Base-by-base conservation (phyloP, 306 rosid species). In the Mucuna pruriens region DNA sequence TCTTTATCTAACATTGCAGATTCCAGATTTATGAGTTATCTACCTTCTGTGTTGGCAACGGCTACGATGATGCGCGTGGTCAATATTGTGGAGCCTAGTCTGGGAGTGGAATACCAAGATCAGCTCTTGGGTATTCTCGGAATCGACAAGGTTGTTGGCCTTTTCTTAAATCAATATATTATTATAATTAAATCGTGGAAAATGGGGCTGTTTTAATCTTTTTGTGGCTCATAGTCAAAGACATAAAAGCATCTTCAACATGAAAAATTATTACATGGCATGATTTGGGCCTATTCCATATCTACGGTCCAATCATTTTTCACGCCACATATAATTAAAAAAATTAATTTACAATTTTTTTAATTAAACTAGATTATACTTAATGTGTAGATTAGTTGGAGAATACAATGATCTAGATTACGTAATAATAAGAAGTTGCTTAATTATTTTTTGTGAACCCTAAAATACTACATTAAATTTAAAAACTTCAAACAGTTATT, bases 61-160 rank as follows among this genome's bases (percentile, higher is more conserved):
- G 98, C 98, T 9, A 91, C 91, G 62, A 85, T 91, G 93, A 84
- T 92, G 85, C 94, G 84, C 39, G 93, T 92, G 25, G 87, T 91
- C 58, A 89, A 78, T 36, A 72, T 79, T 31, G 83, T 87, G 66
- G 97, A 92, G 25, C 93, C 97, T 71, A 42, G 71, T 73, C 85
- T 92, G 0, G 88, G 86, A 63, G 63, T 64, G 15, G 89, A 88
- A 65, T 91, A 90, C 87, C 86, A 88, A 78, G 86, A 67, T 55
- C 98, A 92, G 84, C 90, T 94, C 25, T 48, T 86, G 86, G 84
- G 89, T 17, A 85, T 92, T 75, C 91, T 94, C 13, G 84, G 88
- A 85, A 81, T 92, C 79, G 87, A 91, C 54, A 91, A 94, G 97
- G 98, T 94, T 39, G 11, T 25, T 57, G 12, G 13, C n/a, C 4